phyloP scores from a whole-genome alignment of 176 grass and related monocot species.

The Tuctoria greenei region DNA sequence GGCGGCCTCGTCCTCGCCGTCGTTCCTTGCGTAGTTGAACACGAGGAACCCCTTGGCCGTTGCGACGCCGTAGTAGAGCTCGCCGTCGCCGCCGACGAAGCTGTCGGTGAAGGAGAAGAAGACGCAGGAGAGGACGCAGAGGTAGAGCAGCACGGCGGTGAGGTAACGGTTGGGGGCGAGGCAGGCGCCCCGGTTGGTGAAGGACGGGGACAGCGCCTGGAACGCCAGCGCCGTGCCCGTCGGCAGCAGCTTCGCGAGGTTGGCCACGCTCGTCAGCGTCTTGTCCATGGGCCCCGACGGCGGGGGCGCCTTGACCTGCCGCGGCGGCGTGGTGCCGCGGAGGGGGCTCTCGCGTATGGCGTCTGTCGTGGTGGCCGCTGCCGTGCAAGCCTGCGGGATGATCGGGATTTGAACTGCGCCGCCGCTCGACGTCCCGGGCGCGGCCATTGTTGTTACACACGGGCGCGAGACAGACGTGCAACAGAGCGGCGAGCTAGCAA shows the following conservation, averaged over 20 bases:
- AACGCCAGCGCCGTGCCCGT: conserved; percentile 54
- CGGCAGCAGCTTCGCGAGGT: conserved; percentile 52
- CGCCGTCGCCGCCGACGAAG: conserved; percentile 44
- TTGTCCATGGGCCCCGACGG: conserved; percentile 14
- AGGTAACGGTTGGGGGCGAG: conserved; percentile 44
- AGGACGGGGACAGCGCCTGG: conserved; percentile 56
- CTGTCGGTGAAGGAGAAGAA: conserved; percentile 70
- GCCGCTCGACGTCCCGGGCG: not conserved
- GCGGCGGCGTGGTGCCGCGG: not conserved
- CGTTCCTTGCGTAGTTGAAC: conserved; percentile 31
- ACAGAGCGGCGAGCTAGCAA: not conserved
- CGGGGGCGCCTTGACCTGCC: not conserved
- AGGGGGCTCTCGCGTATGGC: conserved; percentile 24
- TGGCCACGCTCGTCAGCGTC: conserved; percentile 41
- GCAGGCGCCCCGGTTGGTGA: conserved; percentile 51
- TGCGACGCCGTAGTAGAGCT: conserved; percentile 61
- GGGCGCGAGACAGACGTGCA: not conserved
- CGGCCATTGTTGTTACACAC: not conserved
- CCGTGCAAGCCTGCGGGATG: not conserved
- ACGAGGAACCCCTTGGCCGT: conserved; percentile 45
- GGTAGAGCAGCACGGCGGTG: conserved; percentile 37
- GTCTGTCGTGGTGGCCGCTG: not conserved
- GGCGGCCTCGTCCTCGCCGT: not conserved
- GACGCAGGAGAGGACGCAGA: conserved; percentile 38
- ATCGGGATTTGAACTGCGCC: not conserved